Evolutionary conservation across 1,284 basidiomycete species (phyloP), one percentile per base, ranked within the genome.

Genomic region (Apiotrichum brassicae): DNA sequence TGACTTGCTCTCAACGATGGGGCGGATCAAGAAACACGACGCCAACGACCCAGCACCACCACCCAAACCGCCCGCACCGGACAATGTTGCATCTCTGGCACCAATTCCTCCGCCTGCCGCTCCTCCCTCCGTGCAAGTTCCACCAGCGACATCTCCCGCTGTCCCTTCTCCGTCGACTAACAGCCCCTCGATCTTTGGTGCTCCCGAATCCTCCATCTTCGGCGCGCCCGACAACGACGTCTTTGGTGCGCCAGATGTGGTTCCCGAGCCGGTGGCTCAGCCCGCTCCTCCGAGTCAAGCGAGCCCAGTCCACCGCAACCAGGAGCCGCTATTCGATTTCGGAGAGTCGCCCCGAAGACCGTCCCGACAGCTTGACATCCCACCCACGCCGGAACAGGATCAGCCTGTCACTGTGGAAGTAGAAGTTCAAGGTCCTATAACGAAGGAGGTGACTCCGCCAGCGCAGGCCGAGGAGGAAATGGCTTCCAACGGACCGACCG

Each of bases 271-370:
- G 5, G 11, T 19, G 11, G 19, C 26, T 12, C 26, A 26, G 18
- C 5, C 40, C 19, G n/a, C n/a, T n/a, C n/a, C n/a, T n/a, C n/a
- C n/a, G n/a, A n/a, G n/a, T 11, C 16, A 6, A 5, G n/a, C 11
- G n/a, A n/a, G 24, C n/a, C 8, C 14, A 5, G 9, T 18, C 26
- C 14, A 4, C 40, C 28, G n/a, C 3, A 24, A 24, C 13, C 32
- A 44, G 43, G 43, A 44, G 33, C 43, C 43, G 2, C 23, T 44
- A 33, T 44, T 44, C 24, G 43, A 44, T 33, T 35, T 34, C 19
- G 43, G 43, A 14, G 33, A 44, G 6, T 19, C 41, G 6, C 32
- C 20, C 6, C n/a, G n/a, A n/a, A n/a, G n/a, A n/a, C n/a, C n/a
- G n/a, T n/a, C n/a, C n/a, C n/a, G n/a, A n/a, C n/a, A n/a, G n/a